phyloP scores from a whole-genome alignment of 305 asterid species.

The Solanum hybrid region DNA sequence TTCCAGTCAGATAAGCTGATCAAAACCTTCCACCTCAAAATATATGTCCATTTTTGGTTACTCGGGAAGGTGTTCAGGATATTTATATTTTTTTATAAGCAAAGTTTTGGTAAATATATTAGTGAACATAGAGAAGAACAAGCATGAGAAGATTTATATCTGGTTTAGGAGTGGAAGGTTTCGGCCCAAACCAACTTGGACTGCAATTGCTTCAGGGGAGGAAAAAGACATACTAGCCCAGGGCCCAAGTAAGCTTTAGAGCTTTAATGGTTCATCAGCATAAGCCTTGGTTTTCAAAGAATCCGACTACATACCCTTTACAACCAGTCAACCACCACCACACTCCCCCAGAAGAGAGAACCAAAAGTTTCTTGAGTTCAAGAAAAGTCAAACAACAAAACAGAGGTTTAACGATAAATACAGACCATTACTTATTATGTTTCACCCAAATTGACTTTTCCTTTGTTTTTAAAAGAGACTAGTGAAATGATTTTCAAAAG shows the following conservation, averaged over 20 bases:
- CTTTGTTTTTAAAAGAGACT: not conserved
- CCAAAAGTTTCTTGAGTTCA: not conserved
- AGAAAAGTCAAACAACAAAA: not conserved
- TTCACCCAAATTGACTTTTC: not conserved
- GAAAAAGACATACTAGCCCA: not conserved
- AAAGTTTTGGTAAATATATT: not conserved
- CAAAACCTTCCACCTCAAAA: conserved; percentile 28
- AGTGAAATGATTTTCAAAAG: not conserved
- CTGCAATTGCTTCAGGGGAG: not conserved
- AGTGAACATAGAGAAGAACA: not conserved
- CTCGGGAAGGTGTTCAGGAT: conserved; percentile 21
- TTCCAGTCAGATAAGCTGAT: conserved; percentile 64
- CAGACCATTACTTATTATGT: not conserved
- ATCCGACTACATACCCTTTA: not conserved
- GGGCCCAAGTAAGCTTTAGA: not conserved
- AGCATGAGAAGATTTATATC: not conserved
- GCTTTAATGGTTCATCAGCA: not conserved
- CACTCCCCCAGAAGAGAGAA: not conserved
- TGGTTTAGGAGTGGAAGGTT: not conserved
- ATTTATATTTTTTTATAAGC: not conserved
- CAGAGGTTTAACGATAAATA: not conserved
- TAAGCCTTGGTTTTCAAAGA: not conserved
- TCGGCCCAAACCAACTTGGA: not conserved
- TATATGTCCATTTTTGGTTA: conserved; percentile 19
- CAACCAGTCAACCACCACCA: not conserved